Base-by-base conservation (phyloP, 345 rosid species). In the Bretschneidera sinensis region DNA sequence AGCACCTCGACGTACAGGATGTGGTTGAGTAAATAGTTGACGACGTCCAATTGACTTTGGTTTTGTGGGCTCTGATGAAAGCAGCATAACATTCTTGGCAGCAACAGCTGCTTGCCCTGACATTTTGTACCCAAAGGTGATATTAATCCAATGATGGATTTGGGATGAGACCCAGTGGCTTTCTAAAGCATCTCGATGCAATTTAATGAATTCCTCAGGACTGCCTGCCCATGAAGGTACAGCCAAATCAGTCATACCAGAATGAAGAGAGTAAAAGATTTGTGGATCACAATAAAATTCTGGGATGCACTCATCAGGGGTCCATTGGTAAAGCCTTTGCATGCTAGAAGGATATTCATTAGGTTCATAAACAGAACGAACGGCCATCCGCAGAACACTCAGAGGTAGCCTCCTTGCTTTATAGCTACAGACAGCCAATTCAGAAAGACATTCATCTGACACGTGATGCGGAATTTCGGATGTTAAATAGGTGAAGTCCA, bases 251-350 rank as follows among this genome's bases (percentile, higher is more conserved):
- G 86, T 71, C 98, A 91, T 91, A 68, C 89, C 88, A 72, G 85
- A 62, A 71, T 91, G 95, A 48, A 74, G 34, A 57, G 96, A 91
- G 71, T 55, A 64, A 74, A 91, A 91, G 57, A 91, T 81, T 57
- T 67, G 82, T 10, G 96, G 83, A 69, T 91, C 92, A 62, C 85
- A 86, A 62, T 81, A 91, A 69, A 91, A 91, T 76, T 91, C 98
- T 18, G 98, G 98, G 69, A 91, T 88, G 85, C 98, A 88, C 74
- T 91, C 98, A 63, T 91, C 98, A 76, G 98, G 98, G 52, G 98
- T 91, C 98, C 98, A 91, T 53, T 88, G 95, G 71, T 91, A 91
- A 71, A 88, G 89, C 70, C 98, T 80, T 76, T 85, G 91, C 96
- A 91, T 91, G 60, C 77, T 86, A 24, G 98, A 88, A 54, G 98